Conservation (phyloP, 192 early-diverging fungal genomes). For the Umbelopsis isabellina region DNA sequence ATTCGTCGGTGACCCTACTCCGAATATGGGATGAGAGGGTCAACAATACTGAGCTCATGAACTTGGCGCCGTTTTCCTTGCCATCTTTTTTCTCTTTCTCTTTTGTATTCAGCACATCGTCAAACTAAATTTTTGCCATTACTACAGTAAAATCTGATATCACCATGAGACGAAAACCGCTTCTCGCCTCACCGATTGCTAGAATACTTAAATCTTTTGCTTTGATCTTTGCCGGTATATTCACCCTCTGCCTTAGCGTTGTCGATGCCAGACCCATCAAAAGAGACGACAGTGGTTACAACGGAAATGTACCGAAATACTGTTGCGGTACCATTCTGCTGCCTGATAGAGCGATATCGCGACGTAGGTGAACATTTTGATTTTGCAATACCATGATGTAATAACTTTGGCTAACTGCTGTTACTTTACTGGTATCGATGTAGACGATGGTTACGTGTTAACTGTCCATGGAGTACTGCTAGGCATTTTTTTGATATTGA, state of each 20-base stretch:
- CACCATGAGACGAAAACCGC: background rate
- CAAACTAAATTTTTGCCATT: background rate
- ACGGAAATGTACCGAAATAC: background rate
- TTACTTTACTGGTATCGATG: background rate
- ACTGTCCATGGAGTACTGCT: slow-evolving; percentile 4
- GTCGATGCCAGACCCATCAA: background rate
- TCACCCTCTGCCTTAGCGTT: background rate
- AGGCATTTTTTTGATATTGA: background rate
- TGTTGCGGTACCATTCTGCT: background rate
- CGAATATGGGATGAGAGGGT: slow-evolving; percentile 3
- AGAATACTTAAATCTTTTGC: slow-evolving; percentile 9
- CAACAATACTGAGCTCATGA: slow-evolving; percentile 12
- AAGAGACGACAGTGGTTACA: background rate
- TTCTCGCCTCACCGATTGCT: background rate
- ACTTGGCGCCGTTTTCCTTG: background rate
- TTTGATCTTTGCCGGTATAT: background rate
- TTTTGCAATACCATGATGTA: background rate
- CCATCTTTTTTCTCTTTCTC: background rate
- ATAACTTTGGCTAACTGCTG: background rate
- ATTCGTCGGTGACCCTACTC: background rate
- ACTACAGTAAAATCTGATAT: background rate
- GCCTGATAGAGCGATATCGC: background rate
- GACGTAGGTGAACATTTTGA: slow-evolving; percentile 1
- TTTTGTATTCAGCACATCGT: background rate
- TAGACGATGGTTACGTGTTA: slow-evolving; percentile 9